These are phyloP conservation scores for Lachancea lanzarotensis DNA, from an alignment of 805 yeast species.

Conservation along the genomic window DNA sequence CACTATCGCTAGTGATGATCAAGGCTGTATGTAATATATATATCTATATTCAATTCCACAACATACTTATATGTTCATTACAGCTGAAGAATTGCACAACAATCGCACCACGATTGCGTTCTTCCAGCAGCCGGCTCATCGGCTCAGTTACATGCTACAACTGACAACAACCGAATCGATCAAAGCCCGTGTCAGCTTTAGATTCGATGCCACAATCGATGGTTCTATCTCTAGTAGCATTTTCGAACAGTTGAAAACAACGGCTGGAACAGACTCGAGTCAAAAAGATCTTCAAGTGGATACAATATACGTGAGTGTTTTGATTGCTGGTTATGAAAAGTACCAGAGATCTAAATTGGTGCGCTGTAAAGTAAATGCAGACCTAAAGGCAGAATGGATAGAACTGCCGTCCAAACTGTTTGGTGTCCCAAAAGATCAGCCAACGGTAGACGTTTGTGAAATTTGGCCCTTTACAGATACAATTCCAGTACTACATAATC, in stretches of 20 bases:
- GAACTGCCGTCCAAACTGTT: constrained; percentile 11
- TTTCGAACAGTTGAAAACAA: constrained; percentile 2
- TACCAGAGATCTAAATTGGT: constrained; percentile 2
- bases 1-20: too few relatives aligned
- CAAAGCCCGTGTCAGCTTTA: constrained; percentile 3
- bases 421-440: constrained; percentile 7
- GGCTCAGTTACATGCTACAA: background rate
- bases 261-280: too few relatives aligned
- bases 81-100: too few relatives aligned
- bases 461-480: constrained; percentile 8
- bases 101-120: too few relatives aligned
- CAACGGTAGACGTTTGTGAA: constrained; percentile 15
- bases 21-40: too few relatives aligned
- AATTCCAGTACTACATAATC: constrained; percentile 12
- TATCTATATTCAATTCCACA: too few relatives aligned
- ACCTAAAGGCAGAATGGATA: constrained; percentile 12
- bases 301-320: background rate
- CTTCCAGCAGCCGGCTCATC: too few relatives aligned
- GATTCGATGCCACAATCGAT: background rate
- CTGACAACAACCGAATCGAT: background rate
- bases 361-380: constrained; percentile 10
- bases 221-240: constrained; percentile 4
- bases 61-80: too few relatives aligned
- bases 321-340: background rate
- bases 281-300: background rate